Conservation (phyloP, 2,329 filamentous ascomycete genomes). For the Pseudogymnoascus sp. region DNA sequence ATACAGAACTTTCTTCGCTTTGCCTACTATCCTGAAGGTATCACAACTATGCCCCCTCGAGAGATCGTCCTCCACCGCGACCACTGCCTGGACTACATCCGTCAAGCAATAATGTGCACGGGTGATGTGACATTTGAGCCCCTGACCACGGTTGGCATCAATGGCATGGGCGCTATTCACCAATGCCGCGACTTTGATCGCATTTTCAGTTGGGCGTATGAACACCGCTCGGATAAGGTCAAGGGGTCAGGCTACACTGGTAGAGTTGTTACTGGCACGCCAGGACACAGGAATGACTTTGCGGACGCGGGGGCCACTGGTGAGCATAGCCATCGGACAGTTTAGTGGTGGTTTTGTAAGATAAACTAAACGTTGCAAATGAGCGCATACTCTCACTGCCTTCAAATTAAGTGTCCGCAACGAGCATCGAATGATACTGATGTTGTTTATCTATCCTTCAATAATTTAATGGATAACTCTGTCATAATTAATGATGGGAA, state of each 20-base stretch:
- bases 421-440: background rate
- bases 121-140: constrained; percentile 15
- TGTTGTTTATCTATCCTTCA: background rate
- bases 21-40: background rate
- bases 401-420: background rate
- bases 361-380: no score
- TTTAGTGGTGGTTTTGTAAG: background rate
- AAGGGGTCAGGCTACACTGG: background rate
- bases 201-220: constrained; percentile 12
- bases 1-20: background rate
- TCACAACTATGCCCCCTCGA: constrained; percentile 1
- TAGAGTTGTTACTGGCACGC: constrained; percentile 3
- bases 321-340: background rate
- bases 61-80: constrained; percentile 10
- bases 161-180: constrained; percentile 12
- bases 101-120: constrained; percentile 13
- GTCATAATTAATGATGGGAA: background rate
- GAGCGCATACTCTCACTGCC: no score
- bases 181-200: constrained; percentile 11
- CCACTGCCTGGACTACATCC: constrained; percentile 10
- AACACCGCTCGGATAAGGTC: background rate
- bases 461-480: background rate
- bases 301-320: background rate
- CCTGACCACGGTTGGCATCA: constrained; percentile 9
- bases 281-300: background rate